Evolutionary conservation across 306 rosid genomes (phyloP).

Genomic region (Ceratonia siliqua): DNA sequence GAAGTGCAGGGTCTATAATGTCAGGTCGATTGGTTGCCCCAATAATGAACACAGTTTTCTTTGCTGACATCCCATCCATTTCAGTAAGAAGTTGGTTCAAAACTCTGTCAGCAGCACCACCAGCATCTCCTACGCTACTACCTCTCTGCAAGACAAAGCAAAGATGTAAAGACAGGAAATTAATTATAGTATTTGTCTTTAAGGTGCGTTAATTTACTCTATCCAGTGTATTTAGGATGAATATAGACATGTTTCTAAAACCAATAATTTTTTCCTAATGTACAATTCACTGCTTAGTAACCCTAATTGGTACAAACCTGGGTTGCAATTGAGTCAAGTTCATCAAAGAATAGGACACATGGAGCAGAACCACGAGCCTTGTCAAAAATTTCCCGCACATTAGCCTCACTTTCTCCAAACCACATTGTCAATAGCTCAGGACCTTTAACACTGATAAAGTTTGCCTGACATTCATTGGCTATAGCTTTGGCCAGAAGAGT

Average conservation of each 20-base stretch:
- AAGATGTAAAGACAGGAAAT: slow-evolving; percentile 12
- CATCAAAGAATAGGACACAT: slow-evolving; percentile 97
- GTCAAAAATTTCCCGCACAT: slow-evolving; percentile 97
- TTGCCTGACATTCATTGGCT: slow-evolving; percentile 98
- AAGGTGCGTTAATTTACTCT: neutral
- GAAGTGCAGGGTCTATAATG: slow-evolving; percentile 93
- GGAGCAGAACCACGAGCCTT: slow-evolving; percentile 99
- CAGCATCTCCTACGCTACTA: slow-evolving; percentile 95
- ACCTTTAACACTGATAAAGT: slow-evolving; percentile 96
- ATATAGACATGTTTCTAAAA: slow-evolving; percentile 25
- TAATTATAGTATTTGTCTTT: neutral
- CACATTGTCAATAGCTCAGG: slow-evolving; percentile 99
- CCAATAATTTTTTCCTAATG: neutral
- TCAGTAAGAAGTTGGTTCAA: slow-evolving; percentile 94
- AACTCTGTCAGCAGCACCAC: slow-evolving; percentile 98
- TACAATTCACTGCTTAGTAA: neutral
- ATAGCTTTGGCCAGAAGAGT: slow-evolving; percentile 96
- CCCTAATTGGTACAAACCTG: slow-evolving; percentile 58
- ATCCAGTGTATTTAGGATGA: neutral
- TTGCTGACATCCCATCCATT: slow-evolving; percentile 99
- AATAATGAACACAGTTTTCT: slow-evolving; percentile 93
- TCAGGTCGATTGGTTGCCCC: slow-evolving; percentile 99
- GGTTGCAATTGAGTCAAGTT: slow-evolving; percentile 97
- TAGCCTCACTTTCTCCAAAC: slow-evolving; percentile 99
- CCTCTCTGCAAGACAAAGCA: slow-evolving; percentile 72